Base-by-base conservation (phyloP, 768 basidiomycete species). In the Myochromella boudieri region DNA sequence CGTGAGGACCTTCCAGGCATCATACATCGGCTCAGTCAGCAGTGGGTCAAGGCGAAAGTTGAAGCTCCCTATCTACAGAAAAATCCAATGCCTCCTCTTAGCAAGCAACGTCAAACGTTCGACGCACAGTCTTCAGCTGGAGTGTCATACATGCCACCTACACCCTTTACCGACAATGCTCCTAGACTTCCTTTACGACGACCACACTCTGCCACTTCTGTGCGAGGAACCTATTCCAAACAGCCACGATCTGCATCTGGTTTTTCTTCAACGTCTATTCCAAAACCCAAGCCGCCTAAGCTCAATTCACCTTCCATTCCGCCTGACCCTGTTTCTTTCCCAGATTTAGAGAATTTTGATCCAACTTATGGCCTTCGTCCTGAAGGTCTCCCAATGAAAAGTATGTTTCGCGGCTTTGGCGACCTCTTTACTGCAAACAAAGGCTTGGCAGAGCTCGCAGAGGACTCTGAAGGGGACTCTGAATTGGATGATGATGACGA, bases 311-410 rank as follows among this genome's bases (percentile, higher is more conserved):
- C 64, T 0, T 58, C 59, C 7, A 65, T 64, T 46, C 48, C 47
- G 33, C 33, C 46, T 25, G 70, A 72, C 40, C 57, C 55, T 24
- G 44, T 44, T 29, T 59, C 69, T 42, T 61, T 66, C 45, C 65
- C 69, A 4, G 72, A 74, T 20, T 60, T 93, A 25, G 94, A 97
- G 67, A 84, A 89, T 51, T 97, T 90, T 64, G 95, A 98, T 59
- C 95, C 94, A 1, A 97, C 95, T 0, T 97, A 99, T 60, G 95
- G 95, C 12, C 71, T 98, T 10, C 85, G 95, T 20, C 92, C 93
- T 0, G 95, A 97, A 60, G 89, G 91, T 1, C 72, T 95, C 1
- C 94, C 94, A 0, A 77, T 79, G 1, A 95, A 92, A 68, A 86
- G 85, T 49, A 78, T 84, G 3, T 97, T 95, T 64, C 75, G 77